Evolutionary conservation across 2,329 filamentous ascomycete species (phyloP), one percentile per base, ranked within the genome.

Genomic region (Blastomyces gilchristii): DNA sequence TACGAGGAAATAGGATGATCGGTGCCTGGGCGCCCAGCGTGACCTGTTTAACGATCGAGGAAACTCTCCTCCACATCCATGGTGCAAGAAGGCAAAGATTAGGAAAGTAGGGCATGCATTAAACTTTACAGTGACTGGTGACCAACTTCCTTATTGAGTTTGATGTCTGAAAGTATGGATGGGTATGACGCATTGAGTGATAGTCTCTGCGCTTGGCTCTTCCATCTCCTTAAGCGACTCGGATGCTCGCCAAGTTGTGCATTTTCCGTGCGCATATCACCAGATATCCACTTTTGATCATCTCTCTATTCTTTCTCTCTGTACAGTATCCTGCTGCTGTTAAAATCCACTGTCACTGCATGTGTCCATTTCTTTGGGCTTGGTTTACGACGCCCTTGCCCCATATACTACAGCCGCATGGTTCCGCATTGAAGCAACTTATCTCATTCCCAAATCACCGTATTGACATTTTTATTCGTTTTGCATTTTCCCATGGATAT

Each of bases 1-100:
- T 63, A 57, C 53, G 64, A 65, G 41, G 59, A 63, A 34, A n/a
- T n/a, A 8, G 28, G 41, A 49, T 59, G 16, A 56, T 37, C 16
- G 7, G 8, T 16, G n/a, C 18, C 7, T 22, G n/a, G n/a, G 53
- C 16, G 18, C 2, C 52, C n/a, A 54, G 52, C 37, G 25, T 6
- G 52, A n/a, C 28, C 18, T n/a, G 47, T 12, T 28, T 18, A 60
- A 7, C 25, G 18, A 14, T 28, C 22, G 28, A 60, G 12, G 12
- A 28, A 14, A n/a, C 43, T 50, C 25, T 45, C 18, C n/a, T 6
- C 22, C 12, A 39, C 31, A n/a, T 25, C 54, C n/a, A 25, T 8
- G 25, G 49, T 31, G 31, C 49, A 52, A 52, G 12, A 18, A 28
- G 49, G 18, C 49, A 52, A 28, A 25, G 12, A 28, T 1, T 4